Evolutionary conservation across 768 basidiomycete species (phyloP), one percentile per base, ranked within the genome.

Genomic region (Holtermanniella nyarrowii): DNA sequence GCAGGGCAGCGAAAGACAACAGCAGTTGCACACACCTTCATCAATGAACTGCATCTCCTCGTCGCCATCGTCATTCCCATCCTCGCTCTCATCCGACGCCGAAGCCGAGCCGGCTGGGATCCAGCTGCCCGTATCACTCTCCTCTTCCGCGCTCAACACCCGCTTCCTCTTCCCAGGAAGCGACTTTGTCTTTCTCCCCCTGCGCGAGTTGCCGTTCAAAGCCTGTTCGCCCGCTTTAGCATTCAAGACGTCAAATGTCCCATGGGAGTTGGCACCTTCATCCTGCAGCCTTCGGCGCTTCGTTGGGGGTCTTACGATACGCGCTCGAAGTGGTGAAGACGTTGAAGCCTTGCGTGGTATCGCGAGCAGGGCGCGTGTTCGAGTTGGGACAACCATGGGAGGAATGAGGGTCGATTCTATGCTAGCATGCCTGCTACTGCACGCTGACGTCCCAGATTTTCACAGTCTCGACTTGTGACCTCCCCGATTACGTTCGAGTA

Each of bases 21-120:
- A 44, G 20, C 16, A 40, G 26, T 22, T 12, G 41, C 21, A 61
- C 67, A 39, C 42, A 67, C 65, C 64, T 31, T 68, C 63, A 20
- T 57, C 63, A 13, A 66, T 66, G 52, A 58, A 67, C 31, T 69
- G 62, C 11, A 57, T 57, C 57, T 64, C 62, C 24, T 56, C 59
- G 31, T n/a, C n/a, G n/a, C n/a, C n/a, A n/a, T n/a, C n/a, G n/a
- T 61, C 66, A 37, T 22, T 18, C 5, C 41, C 44, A 18, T 44
- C 43, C 1, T 60, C 63, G n/a, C n/a, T n/a, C n/a, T n/a, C n/a
- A n/a, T n/a, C n/a, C n/a, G n/a, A n/a, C n/a, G n/a, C n/a, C n/a
- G n/a, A n/a, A n/a, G n/a, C n/a, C n/a, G 62, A 59, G 18, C 55
- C 56, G 31, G 63, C 52, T 37, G 61, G 58, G 12, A 62, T 48